Conservation (phyloP, 768 basidiomycete species). For the Ephemerocybe angulata region DNA sequence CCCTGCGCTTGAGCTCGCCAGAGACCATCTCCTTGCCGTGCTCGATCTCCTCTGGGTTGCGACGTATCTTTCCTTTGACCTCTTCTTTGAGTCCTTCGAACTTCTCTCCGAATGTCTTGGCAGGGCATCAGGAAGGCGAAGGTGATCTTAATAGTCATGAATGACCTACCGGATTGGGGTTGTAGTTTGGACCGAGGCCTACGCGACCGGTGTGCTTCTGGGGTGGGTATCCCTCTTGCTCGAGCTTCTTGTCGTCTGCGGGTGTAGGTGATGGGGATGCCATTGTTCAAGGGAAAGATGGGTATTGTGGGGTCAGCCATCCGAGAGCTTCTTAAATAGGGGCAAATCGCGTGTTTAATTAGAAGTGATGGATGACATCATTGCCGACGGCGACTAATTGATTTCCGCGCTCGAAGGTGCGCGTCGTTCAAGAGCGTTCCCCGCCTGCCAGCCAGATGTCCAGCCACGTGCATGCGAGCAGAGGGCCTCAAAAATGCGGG, state of each 20-base stretch:
- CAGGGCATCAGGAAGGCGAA: not conserved
- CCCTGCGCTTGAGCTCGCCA: slow-evolving; percentile 24
- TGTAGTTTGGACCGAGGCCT: slow-evolving; percentile 42
- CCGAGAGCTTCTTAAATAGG: too few species aligned
- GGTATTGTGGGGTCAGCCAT: not conserved
- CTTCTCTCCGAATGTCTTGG: slow-evolving; percentile 24
- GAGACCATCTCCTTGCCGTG: slow-evolving; percentile 23
- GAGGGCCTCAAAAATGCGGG: too few species aligned
- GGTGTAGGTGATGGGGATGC: too few species aligned
- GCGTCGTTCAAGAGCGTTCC: too few species aligned
- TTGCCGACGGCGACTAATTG: too few species aligned
- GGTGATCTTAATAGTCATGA: not conserved
- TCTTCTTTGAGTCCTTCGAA: slow-evolving; percentile 24
- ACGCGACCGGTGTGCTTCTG: slow-evolving; percentile 43
- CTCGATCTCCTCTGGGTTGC: slow-evolving; percentile 22
- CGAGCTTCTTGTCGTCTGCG: too few species aligned
- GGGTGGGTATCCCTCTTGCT: slow-evolving; percentile 23
- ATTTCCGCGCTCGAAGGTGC: too few species aligned
- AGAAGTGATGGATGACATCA: too few species aligned
- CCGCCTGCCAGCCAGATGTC: too few species aligned
- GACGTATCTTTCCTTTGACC: slow-evolving; percentile 24
- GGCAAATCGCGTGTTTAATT: too few species aligned
- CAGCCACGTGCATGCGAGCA: too few species aligned
- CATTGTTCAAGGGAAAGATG: too few species aligned
- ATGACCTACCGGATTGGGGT: slow-evolving; percentile 29